phyloP scores from a whole-genome alignment of 495 filamentous ascomycete genomes.

The Hypoxylon trugodes region DNA sequence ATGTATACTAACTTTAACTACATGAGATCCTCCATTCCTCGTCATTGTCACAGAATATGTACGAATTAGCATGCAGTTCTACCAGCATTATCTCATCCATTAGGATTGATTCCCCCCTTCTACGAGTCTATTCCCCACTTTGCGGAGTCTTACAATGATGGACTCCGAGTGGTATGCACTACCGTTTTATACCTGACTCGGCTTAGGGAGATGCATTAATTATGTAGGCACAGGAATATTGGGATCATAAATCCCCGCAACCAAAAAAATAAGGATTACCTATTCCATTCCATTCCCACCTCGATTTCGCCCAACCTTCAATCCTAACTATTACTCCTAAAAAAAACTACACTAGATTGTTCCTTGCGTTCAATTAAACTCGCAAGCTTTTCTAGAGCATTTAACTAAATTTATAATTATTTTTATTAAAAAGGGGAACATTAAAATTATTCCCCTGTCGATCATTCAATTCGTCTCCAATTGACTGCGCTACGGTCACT shows the following conservation, averaged over 20 bases:
- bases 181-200: neutral
- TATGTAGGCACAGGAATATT: conserved; percentile 1
- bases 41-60: neutral
- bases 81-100: neutral
- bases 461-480: conserved; percentile 34
- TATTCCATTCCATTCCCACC: conserved; percentile 1
- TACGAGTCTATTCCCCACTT: neutral
- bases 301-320: too few species aligned
- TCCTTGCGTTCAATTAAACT: too few species aligned
- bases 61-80: neutral
- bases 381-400: neutral
- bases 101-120: neutral
- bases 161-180: neutral
- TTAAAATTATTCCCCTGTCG: conserved; percentile 35
- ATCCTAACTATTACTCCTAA: too few species aligned
- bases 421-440: too few species aligned
- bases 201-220: neutral
- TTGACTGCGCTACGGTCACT: conserved; percentile 6
- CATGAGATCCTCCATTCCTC: neutral
- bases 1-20: neutral
- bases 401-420: neutral
- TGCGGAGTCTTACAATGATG: neutral
- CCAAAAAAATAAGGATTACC: conserved; percentile 21
- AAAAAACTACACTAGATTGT: too few species aligned
- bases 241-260: conserved; percentile 12